Conservation (phyloP, 2,329 filamentous ascomycete species). For the Pyricularia sp. region DNA sequence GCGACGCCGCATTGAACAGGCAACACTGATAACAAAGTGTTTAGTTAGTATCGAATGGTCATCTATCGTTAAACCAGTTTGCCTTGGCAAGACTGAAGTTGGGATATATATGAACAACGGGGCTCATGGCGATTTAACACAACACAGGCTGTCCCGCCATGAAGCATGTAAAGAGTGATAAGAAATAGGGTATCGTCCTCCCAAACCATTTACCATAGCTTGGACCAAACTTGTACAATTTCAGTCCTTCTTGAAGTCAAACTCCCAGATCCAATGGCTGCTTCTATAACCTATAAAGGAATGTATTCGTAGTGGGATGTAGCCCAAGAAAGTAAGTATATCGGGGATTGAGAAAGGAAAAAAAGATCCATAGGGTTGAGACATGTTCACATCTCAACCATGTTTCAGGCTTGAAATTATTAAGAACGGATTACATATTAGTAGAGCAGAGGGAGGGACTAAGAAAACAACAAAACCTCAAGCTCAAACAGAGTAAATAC, state of each 20-base stretch:
- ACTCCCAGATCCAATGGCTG: neutral
- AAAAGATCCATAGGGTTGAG: neutral
- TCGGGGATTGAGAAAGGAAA: neutral
- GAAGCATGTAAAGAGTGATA: neutral
- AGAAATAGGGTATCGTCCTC: neutral
- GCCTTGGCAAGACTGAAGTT: neutral
- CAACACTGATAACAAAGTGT: neutral
- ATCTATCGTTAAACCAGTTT: no score
- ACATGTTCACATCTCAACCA: neutral
- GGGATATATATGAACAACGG: neutral
- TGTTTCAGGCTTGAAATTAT: neutral
- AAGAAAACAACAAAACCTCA: neutral
- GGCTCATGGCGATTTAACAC: neutral
- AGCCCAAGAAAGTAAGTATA: neutral
- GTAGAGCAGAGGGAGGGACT: neutral
- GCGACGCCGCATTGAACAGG: neutral
- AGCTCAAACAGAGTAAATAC: neutral
- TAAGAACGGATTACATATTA: neutral
- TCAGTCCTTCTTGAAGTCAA: neutral
- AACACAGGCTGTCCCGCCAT: neutral
- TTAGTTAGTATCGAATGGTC: neutral
- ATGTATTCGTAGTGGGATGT: neutral
- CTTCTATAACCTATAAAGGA: neutral
- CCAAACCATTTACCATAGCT: neutral
- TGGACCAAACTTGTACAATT: neutral